Evolutionary conservation across 495 filamentous ascomycete species (phyloP).

Genomic region (Bryoglossum gracile): DNA sequence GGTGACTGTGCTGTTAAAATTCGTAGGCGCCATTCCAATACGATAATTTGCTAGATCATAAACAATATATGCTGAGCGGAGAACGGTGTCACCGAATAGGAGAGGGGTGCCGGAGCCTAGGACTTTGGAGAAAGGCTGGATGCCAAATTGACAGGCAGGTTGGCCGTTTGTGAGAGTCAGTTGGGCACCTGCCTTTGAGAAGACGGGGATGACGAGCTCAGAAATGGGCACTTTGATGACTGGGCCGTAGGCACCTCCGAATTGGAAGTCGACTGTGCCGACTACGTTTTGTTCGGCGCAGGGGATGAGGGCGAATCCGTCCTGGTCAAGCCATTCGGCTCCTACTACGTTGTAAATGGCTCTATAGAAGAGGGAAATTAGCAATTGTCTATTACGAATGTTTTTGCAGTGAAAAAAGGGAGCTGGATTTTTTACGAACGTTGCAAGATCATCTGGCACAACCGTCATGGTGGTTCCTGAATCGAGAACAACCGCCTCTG

Average conservation of each 20-base stretch:
- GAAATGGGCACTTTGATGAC: background rate
- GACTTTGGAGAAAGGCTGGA: background rate
- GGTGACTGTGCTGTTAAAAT: slow-evolving; percentile 65
- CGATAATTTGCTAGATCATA: slow-evolving; percentile 85
- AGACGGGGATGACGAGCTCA: background rate
- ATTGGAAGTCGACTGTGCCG: background rate
- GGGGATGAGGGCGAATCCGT: background rate
- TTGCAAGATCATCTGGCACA: background rate
- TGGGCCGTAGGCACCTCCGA: background rate
- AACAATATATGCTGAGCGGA: slow-evolving; percentile 88
- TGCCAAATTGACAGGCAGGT: background rate
- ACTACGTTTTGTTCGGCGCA: background rate
- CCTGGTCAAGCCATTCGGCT: background rate
- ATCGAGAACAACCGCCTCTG: background rate
- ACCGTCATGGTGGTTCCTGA: background rate
- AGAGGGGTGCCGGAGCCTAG: slow-evolving; percentile 39
- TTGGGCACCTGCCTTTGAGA: background rate
- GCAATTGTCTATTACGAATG: too few species aligned
- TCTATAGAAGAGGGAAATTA: background rate
- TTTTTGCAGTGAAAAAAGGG: too few species aligned
- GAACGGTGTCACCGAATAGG: slow-evolving; percentile 84
- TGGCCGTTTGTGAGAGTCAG: background rate
- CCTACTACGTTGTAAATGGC: background rate
- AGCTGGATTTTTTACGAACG: too few species aligned
- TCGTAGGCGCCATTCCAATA: slow-evolving; percentile 77